A percentile compares a stretch with the other conserved stretches of the same genome.
Conservation (phyloP, 139 green algal genomes). For the Desmodesmus armatus region DNA sequence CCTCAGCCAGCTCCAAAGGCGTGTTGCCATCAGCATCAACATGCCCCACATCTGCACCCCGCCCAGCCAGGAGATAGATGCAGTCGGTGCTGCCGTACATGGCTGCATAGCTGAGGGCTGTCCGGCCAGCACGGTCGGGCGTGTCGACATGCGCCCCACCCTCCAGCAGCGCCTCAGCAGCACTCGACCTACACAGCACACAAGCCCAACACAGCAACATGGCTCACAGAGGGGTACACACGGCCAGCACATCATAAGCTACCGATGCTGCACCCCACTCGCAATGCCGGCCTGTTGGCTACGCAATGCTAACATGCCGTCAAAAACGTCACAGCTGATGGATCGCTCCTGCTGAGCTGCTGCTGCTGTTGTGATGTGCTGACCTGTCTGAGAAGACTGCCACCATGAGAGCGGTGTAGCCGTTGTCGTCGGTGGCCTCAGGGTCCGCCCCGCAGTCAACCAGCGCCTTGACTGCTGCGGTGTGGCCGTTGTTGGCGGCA, state of each 20-base stretch:
- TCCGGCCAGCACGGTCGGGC: slow-evolving; percentile 47
- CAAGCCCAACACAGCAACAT: no score
- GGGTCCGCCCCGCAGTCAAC: slow-evolving; percentile 52
- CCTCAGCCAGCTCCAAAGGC: slow-evolving; percentile 58
- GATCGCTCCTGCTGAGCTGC: background rate
- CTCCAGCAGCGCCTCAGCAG: slow-evolving; percentile 53
- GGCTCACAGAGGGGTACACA: no score
- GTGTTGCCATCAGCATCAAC: slow-evolving; percentile 54
- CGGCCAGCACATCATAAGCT: no score
- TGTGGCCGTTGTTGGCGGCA: slow-evolving; percentile 65
- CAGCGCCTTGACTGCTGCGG: slow-evolving; percentile 51
- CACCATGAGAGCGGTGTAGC: slow-evolving; percentile 65
- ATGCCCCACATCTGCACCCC: slow-evolving; percentile 55
- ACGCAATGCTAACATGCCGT: no score
- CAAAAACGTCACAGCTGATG: no score
- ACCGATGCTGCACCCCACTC: no score
- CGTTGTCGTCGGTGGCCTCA: slow-evolving; percentile 55
- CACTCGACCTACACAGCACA: slow-evolving; percentile 2
- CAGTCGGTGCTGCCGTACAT: slow-evolving; percentile 61
- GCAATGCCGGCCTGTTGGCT: no score
- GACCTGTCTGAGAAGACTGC: slow-evolving; percentile 58
- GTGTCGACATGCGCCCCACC: slow-evolving; percentile 20
- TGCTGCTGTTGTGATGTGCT: slow-evolving; percentile 1
- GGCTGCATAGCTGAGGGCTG: slow-evolving; percentile 57
- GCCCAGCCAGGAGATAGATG: slow-evolving; percentile 52